Evolutionary conservation across 2,329 filamentous ascomycete genomes (phyloP).

Genomic region (Davidsoniella australis): DNA sequence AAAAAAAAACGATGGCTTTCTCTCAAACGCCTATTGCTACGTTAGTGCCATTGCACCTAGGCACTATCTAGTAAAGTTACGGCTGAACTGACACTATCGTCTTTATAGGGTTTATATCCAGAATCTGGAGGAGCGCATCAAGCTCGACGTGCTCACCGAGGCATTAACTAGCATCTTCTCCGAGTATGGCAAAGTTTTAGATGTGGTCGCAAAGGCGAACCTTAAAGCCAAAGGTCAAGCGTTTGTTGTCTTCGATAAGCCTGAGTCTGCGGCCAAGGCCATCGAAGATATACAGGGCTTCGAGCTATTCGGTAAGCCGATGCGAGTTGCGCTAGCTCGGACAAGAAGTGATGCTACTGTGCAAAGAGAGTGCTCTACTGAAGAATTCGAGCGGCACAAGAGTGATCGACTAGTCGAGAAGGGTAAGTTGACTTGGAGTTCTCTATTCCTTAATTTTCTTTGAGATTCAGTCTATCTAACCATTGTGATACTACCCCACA

Average conservation of each 20-base stretch:
- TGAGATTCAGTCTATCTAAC: background rate
- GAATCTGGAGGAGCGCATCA: conserved; percentile 86
- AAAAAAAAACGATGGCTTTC: conserved; percentile 21
- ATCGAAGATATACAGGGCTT: conserved; percentile 87
- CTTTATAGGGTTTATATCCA: conserved; percentile 47
- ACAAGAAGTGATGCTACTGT: conserved; percentile 80
- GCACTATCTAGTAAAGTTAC: conserved; percentile 28
- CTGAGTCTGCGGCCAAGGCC: conserved; percentile 63
- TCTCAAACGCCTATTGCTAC: conserved; percentile 37
- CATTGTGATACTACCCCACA: conserved; percentile 23
- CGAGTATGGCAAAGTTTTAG: conserved; percentile 72
- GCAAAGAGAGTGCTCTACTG: conserved; percentile 49
- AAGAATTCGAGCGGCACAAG: conserved; percentile 82
- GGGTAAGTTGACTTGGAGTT: conserved; percentile 34
- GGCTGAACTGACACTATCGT: conserved; percentile 21
- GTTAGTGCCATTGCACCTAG: conserved; percentile 61
- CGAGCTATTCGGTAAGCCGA: conserved; percentile 79
- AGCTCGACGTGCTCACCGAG: conserved; percentile 57
- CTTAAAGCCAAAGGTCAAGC: conserved; percentile 88
- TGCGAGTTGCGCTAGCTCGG: conserved; percentile 68
- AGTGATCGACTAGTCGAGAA: conserved; percentile 72
- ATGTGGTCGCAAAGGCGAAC: conserved; percentile 78
- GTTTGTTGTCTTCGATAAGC: conserved; percentile 74
- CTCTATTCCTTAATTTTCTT: too few relatives aligned
- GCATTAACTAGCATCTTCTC: conserved; percentile 64